Evolutionary conservation across 2,329 filamentous ascomycete genomes (phyloP), one percentile per base, ranked within the genome.

Genomic region (Verruconis gallopava): DNA sequence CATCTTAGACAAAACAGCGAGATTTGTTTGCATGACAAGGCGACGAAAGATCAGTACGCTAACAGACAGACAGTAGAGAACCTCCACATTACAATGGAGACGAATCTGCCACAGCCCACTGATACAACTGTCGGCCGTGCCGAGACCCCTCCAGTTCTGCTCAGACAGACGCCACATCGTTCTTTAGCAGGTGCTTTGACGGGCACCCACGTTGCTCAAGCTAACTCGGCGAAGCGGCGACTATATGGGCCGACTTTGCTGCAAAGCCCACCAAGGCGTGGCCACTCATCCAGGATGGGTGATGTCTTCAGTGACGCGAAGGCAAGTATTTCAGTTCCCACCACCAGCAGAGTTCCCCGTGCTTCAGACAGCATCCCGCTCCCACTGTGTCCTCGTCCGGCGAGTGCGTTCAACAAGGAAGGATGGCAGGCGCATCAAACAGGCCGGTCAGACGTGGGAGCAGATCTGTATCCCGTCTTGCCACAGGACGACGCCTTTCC

Each of bases 191-290:
- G 25, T n/a, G n/a, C 25, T n/a, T n/a, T 30, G 9, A 9, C 25
- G n/a, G 25, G 25, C 6, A 30, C 9, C 25, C n/a, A 30, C 25
- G n/a, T 30, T n/a, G n/a, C 25, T 9, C 25, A 9, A 9, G 25
- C 25, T 9, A 30, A 30, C n/a, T 30, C 25, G 25, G 25, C 25
- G 6, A 9, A n/a, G 9, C 6, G 25, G n/a, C 25, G 25, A n/a
- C 25, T 30, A n/a, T 30, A 30, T n/a, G 25, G 25, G n/a, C 25
- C 25, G 25, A 30, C 38, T 15, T 32, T 40, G 17, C 25, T 40
- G 14, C 15, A 15, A 5, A 42, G 40, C 36, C 40, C 40, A 14
- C 30, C 40, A 25, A 20, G 40, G 13, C 5, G 21, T 21, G 40
- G 40, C 11, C 32, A 42, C 15, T 6, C 11, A 21, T 21, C 18